phyloP scores from a whole-genome alignment of 352 stramenopile species.

The Phytophthora multivora region DNA sequence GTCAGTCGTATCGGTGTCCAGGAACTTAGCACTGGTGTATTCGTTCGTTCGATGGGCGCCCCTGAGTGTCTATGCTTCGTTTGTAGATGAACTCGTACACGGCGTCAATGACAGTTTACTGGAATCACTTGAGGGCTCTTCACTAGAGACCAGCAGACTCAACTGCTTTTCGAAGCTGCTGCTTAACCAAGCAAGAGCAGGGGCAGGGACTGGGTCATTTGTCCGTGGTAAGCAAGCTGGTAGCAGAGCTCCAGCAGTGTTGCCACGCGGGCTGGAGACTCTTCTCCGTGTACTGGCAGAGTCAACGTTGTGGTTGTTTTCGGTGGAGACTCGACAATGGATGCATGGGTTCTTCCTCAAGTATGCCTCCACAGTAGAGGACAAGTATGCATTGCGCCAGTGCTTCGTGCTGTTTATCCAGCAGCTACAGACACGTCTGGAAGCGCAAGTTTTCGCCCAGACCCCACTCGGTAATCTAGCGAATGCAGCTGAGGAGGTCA shows the following conservation, averaged over 20 bases:
- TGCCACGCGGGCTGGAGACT: constrained; percentile 37
- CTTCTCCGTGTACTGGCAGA: constrained; percentile 44
- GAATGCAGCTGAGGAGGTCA: constrained; percentile 56
- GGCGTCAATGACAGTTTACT: constrained; percentile 40
- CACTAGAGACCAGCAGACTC: constrained; percentile 30
- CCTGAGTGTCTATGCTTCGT: constrained; percentile 47
- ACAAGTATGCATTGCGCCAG: constrained; percentile 46
- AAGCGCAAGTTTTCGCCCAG: constrained; percentile 43
- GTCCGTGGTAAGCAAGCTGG: not conserved
- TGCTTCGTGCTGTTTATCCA: constrained; percentile 45
- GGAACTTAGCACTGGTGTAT: constrained; percentile 59
- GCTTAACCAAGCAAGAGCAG: constrained; percentile 32
- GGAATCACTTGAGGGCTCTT: constrained; percentile 20
- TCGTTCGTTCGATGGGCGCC: constrained; percentile 54
- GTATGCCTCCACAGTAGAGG: constrained; percentile 23
- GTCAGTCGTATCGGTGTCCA: constrained; percentile 40
- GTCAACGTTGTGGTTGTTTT: constrained; percentile 53
- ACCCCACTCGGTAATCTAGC: constrained; percentile 42
- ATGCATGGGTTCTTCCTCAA: constrained; percentile 43
- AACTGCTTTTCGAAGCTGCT: constrained; percentile 60
- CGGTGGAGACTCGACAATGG: constrained; percentile 41
- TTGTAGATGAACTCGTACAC: constrained; percentile 57
- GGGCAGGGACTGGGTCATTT: not conserved
- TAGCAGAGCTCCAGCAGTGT: not conserved
- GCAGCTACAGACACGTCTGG: constrained; percentile 44